Evolutionary conservation across 495 filamentous ascomycete genomes (phyloP), one percentile per base, ranked within the genome.

Genomic region (Penicillium herquei): DNA sequence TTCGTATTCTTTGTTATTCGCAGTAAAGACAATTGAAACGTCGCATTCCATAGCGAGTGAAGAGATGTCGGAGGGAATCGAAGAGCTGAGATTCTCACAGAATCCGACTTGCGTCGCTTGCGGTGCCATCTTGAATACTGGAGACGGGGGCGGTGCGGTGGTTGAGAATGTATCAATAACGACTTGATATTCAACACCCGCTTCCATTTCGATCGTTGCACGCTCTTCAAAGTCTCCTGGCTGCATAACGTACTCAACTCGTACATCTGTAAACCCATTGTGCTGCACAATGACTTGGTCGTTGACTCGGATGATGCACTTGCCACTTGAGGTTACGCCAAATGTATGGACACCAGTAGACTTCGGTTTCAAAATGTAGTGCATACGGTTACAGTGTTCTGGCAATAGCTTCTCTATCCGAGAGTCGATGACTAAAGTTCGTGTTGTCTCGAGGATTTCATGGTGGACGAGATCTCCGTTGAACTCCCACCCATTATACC

Each of bases 231-330:
- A 52, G 14, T 52, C 49, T n/a, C 49, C 49, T 13, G 49, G 37
- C 32, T 42, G 49, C 49, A 52, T 52, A 21, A 52, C 49, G 42
- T 52, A 52, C 33, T 52, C 49, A 13, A 52, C 49, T 43, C 49
- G 49, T 7, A 35, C 40, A 33, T 51, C 49, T 3, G 40, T 30
- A 26, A 51, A 51, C 7, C 49, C 39, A 14, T n/a, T 18, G 26
- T 52, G 49, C 26, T 52, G 26, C 33, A 52, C 9, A n/a, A 52
- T 9, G 13, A 53, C 26, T 34, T 37, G 21, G 10, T 12, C 31
- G 35, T 45, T 32, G 3, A 53, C 51, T 7, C 51, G 51, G 12
- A 53, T 40, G 32, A 53, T 14, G 30, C 40, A 26, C 31, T 37
- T 43, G 34, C 51, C 51, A 14, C 52, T 39, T 47, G 52, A 18